Evolutionary conservation across 2,329 filamentous ascomycete species (phyloP).

Genomic region (Paecilomyces niveus): DNA sequence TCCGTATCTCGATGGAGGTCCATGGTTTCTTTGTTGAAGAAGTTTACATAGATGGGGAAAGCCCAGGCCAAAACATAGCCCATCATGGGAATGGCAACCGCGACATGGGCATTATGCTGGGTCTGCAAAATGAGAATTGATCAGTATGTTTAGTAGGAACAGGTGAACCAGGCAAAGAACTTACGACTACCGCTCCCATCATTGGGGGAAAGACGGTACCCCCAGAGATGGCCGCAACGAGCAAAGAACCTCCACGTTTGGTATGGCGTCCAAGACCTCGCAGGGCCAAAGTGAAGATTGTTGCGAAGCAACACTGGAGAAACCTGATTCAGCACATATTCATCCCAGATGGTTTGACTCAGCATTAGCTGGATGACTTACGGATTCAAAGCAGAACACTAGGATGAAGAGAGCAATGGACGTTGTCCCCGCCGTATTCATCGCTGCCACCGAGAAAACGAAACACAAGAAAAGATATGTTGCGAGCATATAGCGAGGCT

Average conservation of each 20-base stretch:
- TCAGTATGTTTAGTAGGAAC: background rate
- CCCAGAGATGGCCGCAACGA: conserved; percentile 61
- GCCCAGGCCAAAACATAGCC: conserved; percentile 16
- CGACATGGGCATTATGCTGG: conserved; percentile 14
- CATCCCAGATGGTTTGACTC: too few relatives aligned
- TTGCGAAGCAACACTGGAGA: conserved; percentile 54
- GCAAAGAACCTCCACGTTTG: conserved; percentile 64
- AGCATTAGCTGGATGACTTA: conserved; percentile 1
- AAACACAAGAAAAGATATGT: conserved; percentile 47
- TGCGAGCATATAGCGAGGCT: conserved; percentile 50
- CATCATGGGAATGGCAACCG: conserved; percentile 18
- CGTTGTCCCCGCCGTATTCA: conserved; percentile 44
- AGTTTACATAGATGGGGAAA: conserved; percentile 20
- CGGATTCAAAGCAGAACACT: conserved; percentile 22
- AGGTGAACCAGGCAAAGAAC: background rate
- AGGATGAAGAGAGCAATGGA: conserved; percentile 48
- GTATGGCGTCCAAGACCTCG: conserved; percentile 69
- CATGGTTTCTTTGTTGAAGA: conserved; percentile 17
- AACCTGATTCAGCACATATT: background rate
- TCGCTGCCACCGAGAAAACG: conserved; percentile 49
- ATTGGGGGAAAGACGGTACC: conserved; percentile 64
- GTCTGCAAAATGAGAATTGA: conserved; percentile 6
- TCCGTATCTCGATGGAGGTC: conserved; percentile 16
- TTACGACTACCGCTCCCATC: conserved; percentile 55
- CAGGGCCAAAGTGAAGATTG: conserved; percentile 68